phyloP scores from a whole-genome alignment of 169 alveolate species.

The Eimeria zaria region DNA sequence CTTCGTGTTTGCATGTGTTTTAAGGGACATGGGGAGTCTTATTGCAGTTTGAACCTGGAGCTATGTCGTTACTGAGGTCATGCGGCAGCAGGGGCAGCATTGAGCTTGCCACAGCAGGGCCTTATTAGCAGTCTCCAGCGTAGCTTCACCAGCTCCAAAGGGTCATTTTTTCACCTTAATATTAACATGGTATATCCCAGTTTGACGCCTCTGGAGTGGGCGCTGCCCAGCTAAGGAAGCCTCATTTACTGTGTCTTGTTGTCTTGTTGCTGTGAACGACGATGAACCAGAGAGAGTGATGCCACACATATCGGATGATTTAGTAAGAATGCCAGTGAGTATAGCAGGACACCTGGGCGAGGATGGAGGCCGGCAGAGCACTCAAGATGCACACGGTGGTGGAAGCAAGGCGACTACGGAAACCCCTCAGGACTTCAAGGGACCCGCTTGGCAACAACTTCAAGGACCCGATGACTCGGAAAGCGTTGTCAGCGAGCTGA shows the following conservation, averaged over 20 bases:
- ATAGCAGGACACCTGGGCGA: background rate
- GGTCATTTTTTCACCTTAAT: background rate
- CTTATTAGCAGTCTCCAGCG: background rate
- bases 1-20: background rate
- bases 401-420: constrained; percentile 2
- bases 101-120: background rate
- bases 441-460: background rate
- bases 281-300: background rate
- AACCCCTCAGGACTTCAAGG: background rate
- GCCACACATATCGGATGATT: background rate
- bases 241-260: background rate
- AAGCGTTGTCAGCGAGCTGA: constrained; percentile 59
- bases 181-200: background rate
- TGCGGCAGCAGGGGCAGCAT: background rate
- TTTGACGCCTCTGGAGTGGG: background rate
- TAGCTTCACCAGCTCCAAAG: background rate
- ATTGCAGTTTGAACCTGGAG: background rate
- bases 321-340: background rate
- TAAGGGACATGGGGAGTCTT: background rate
- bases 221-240: background rate
- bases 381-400: background rate
- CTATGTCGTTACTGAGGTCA: background rate
- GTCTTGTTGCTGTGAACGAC: background rate
- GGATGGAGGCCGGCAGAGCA: background rate
- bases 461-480: constrained; percentile 53